Evolutionary conservation across 164 flowering plant genomes (phyloP), one percentile per base, ranked within the genome.

Genomic region (Kalanchoe fedtschenkoi): DNA sequence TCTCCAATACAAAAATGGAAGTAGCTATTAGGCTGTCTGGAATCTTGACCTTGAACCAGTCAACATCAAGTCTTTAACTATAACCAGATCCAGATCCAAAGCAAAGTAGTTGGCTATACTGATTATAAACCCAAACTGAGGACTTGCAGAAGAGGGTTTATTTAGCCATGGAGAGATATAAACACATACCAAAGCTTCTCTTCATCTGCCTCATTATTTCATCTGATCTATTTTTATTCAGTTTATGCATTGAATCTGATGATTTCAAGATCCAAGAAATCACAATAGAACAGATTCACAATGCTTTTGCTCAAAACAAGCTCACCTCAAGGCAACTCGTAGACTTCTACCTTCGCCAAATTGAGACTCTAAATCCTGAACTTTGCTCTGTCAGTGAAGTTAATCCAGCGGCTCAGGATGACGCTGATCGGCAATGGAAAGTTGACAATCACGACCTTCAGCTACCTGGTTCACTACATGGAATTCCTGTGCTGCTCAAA

Each of bases 241-340:
- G 39, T 37, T 37, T 37, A 37, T 28, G 41, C 61, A 21, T 58
- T 11, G 17, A 24, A 28, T 34, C 4, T 16, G 30, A 34, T 8
- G 43, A 61, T 34, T 68, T 72, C 69, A 37, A 51, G 22, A 34
- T 67, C 66, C 22, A 62, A 59, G 82, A 78, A 66, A 71, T 76
- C 37, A 75, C 73, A 16, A 62, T 81, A 2, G 19, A 67, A 1
- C 69, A 72, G n/a, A 62, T 76, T 62, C 78, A 72, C 30, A 1
- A 22, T 5, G 81, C 81, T 2, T 79, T 81, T 70, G 32, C 54
- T 2, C 46, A 69, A 30, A 64, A 72, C 61, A 46, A 61, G 51
- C 79, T 79, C 51, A 79, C 83, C 1, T 77, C 86, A 1, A 62
- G 71, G 16, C 43, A 82, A 60, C 75, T 82, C 6, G 74, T 74